Conservation (phyloP, 805 yeast species). For the Limtongozyma cylindracea region DNA sequence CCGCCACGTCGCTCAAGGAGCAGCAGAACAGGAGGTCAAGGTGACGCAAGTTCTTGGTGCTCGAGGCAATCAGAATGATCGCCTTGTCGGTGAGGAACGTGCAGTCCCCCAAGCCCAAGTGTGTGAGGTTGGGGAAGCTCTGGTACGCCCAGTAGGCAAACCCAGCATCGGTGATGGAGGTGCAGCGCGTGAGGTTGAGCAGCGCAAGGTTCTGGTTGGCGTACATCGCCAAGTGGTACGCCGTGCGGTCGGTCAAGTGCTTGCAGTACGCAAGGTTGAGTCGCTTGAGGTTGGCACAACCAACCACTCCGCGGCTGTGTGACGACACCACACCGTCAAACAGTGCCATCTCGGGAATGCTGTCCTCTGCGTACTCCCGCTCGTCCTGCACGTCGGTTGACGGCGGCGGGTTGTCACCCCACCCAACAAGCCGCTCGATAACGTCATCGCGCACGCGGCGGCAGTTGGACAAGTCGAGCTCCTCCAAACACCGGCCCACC, state of each 20-base stretch:
- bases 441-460: slow-evolving; percentile 52
- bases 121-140: slow-evolving; percentile 24
- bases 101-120: slow-evolving; percentile 40
- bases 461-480: slow-evolving; percentile 46
- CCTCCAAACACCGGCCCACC: slow-evolving; percentile 31
- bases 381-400: slow-evolving; percentile 2
- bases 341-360: too few species aligned
- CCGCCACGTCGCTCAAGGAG: slow-evolving; percentile 40
- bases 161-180: slow-evolving; percentile 55
- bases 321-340: too few species aligned
- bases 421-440: slow-evolving; percentile 41
- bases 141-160: slow-evolving; percentile 38
- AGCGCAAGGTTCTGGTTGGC: slow-evolving; percentile 27
- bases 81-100: slow-evolving; percentile 47
- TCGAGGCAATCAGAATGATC: slow-evolving; percentile 30
- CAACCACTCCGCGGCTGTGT: too few species aligned
- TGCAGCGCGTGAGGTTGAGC: slow-evolving; percentile 47
- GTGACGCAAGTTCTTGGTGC: slow-evolving; percentile 28
- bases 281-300: slow-evolving; percentile 15
- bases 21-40: slow-evolving; percentile 54
- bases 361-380: too few species aligned
- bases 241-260: slow-evolving; percentile 40
- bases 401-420: slow-evolving; percentile 4
- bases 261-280: slow-evolving; percentile 52
- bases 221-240: slow-evolving; percentile 33